Evolutionary conservation across 208 protist species (phyloP).

Genomic region (Balamuthia mandrillaris): DNA sequence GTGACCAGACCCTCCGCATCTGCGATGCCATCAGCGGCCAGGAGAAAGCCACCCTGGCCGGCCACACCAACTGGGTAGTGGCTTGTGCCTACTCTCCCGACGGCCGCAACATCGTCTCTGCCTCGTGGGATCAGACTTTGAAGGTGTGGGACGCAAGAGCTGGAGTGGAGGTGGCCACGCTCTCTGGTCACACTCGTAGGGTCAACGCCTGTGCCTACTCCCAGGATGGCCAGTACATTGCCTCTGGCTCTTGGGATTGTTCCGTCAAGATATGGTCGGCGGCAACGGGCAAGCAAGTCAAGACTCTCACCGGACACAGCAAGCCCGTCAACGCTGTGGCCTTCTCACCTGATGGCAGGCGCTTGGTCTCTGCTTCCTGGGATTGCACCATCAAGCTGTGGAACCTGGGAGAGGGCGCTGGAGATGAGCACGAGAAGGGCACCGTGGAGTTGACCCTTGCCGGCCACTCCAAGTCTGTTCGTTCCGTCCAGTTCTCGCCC

Average conservation of each 20-base stretch:
- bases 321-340: conserved; percentile 42
- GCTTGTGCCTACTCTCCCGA: conserved; percentile 13
- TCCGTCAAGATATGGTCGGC: conserved; percentile 42
- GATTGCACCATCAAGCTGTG: conserved; percentile 40
- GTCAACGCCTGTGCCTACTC: conserved; percentile 45
- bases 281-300: conserved; percentile 14
- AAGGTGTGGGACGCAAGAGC: conserved; percentile 55
- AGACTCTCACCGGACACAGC: conserved; percentile 37
- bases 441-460: conserved; percentile 8
- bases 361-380: conserved; percentile 44
- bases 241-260: conserved; percentile 8
- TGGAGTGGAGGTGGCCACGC: conserved; percentile 30
- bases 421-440: too few species aligned
- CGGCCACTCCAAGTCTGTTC: background rate
- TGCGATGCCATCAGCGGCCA: conserved; percentile 22
- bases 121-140: conserved; percentile 30
- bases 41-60: conserved; percentile 39
- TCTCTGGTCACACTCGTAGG: conserved; percentile 37
- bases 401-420: conserved; percentile 37
- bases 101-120: conserved; percentile 32
- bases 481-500: background rate
- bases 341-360: conserved; percentile 52
- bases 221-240: conserved; percentile 33
- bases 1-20: conserved; percentile 50
- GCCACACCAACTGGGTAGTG: conserved; percentile 51